Evolutionary conservation across 345 rosid genomes (phyloP), one percentile per base, ranked within the genome.

Genomic region (Bruguiera sexangula): DNA sequence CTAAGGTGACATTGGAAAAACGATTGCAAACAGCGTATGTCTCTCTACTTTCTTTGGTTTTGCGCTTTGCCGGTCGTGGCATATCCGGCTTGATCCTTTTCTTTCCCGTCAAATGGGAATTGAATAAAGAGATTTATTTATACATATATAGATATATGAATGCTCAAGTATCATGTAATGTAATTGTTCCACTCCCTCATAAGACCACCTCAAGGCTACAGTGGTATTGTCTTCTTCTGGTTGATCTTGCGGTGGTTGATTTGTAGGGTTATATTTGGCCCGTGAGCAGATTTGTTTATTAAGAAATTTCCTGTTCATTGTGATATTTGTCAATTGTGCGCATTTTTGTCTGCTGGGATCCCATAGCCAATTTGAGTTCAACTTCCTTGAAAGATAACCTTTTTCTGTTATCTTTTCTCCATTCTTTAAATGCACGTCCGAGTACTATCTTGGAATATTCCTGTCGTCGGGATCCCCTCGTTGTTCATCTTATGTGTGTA

Each of bases 221-320:
- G 4, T 1, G 6, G 22, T 3, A 8, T 24, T 37, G 51, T n/a
- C 5, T 62, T 62, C 26, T 62, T 62, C 6, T 2, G 13, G 34
- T 37, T 20, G 60, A 31, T 63, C 34, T 43, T 63, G 43, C 37
- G 60, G 61, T 31, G 26, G 60, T 66, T 54, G 46, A 54, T 34
- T 66, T 54, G 34, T 34, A 11, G 11, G 21, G 50, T 62, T 15
- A 31, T 64, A 15, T 13, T 51, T 65, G 5, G 57, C n/a, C 37
- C 29, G 8, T 18, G 16, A 30, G 68, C 20, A 6, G 8, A 36
- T 36, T 36, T 37, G 46, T 37, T 65, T 27, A 51, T 3, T 3
- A 63, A 37, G 18, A 46, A 11, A 13, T 6, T 15, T 21, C n/a
- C 46, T 5, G n/a, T 65, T 56, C 54, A 10, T 52, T 31, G 46